Evolutionary conservation across 805 yeast genomes (phyloP), one percentile per base, ranked within the genome.

Genomic region (Metschnikowia arizonensis): DNA sequence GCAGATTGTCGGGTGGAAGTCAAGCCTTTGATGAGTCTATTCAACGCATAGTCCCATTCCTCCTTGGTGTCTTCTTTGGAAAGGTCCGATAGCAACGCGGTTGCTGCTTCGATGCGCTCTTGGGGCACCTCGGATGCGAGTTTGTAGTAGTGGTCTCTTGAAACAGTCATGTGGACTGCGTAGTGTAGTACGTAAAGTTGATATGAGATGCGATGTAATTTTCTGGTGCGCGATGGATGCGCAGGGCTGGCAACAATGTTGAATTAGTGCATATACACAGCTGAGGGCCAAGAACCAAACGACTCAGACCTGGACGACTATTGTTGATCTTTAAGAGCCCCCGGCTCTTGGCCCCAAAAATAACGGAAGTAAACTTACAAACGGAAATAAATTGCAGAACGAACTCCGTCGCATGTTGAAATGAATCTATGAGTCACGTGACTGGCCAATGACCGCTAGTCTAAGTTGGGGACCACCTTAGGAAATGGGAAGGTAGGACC

Each of bases 401-500:
- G 6, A 21, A 21, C 23, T 21, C 23, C 23, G 29, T 12, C 25
- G 47, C 53, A 47, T 52, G 54, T 52, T 52, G 54, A 50, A 47
- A 46, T 49, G 50, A 50, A 49, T 15, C 42, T 38, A 33, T 39
- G 30, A 7, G 17, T 21, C 33, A 31, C 28, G 38, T 23, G 33
- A 12, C 36, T 14, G 17, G 12, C 12, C 24, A 19, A 36, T 1
- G 24, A 11, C 10, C 10, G 26, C 33, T 4, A 18, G 12, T 10
- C 25, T 37, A 37, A 31, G n/a, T 37, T 37, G 25, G 40, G 81
- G 41, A 77, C 56, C 57, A 78, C 70, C 71, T 83, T 83, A 55
- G 87, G 85, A 72, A 76, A 73, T 57, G 98, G 98, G 81, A 81
- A 93, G 42, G 96, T 78, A 38, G 99, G 96, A 47, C 99, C 99